Evolutionary conservation across 140 eudicot genomes (phyloP).

Genomic region (Bidens hawaiensis): DNA sequence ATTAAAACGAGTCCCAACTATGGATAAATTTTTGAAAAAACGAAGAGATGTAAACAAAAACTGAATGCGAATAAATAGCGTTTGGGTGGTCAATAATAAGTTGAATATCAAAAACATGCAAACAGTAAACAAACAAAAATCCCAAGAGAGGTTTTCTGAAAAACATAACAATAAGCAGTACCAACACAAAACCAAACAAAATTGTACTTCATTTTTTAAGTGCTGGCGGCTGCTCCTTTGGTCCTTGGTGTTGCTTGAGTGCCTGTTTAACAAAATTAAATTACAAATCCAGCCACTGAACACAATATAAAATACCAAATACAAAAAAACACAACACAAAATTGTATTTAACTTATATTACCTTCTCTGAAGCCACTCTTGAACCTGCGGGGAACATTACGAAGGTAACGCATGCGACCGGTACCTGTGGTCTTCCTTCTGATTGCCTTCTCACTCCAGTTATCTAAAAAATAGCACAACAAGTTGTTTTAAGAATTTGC

Average conservation of each 20-base stretch:
- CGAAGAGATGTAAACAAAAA: neutral
- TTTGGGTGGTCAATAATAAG: slow-evolving; percentile 1
- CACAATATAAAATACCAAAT: neutral
- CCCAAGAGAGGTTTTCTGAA: slow-evolving; percentile 6
- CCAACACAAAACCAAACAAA: slow-evolving; percentile 21
- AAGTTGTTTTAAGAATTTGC: neutral
- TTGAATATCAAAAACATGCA: neutral
- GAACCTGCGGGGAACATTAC: slow-evolving; percentile 71
- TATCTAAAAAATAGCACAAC: slow-evolving; percentile 31
- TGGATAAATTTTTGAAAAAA: too few species aligned
- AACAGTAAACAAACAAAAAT: slow-evolving; percentile 15
- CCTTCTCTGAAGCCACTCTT: slow-evolving; percentile 80
- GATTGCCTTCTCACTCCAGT: slow-evolving; percentile 83
- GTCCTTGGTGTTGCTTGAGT: slow-evolving; percentile 82
- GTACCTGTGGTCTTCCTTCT: slow-evolving; percentile 86
- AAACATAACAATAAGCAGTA: slow-evolving; percentile 12
- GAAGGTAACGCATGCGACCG: slow-evolving; percentile 82
- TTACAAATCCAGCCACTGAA: neutral
- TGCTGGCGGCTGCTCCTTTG: slow-evolving; percentile 55
- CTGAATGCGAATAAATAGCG: neutral
- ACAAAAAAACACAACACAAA: too few species aligned
- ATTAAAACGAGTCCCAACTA: neutral
- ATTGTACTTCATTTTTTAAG: slow-evolving; percentile 31
- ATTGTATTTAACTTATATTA: neutral
- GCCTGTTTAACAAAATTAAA: slow-evolving; percentile 29